phyloP scores from a whole-genome alignment of 306 rosid genomes.

The Trifolium pratense region DNA sequence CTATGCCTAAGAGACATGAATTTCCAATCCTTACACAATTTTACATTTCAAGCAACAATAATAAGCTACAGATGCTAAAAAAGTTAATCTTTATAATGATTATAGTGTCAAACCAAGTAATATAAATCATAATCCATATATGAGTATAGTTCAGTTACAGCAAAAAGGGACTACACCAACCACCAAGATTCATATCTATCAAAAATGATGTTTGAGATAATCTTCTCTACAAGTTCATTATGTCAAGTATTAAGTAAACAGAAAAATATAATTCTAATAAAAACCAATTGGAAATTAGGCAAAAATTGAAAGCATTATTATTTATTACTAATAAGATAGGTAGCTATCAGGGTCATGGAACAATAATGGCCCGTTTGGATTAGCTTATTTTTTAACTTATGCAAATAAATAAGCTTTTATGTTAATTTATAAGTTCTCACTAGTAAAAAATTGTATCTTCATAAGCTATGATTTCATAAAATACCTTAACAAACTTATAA shows the following conservation, averaged over 20 bases:
- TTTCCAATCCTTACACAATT: slow-evolving; percentile 2
- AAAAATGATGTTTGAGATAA: too few species aligned
- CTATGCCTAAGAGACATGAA: slow-evolving; percentile 1
- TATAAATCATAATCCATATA: background rate
- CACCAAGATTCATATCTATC: too few species aligned
- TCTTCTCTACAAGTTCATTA: background rate
- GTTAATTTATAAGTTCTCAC: too few species aligned
- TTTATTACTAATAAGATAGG: background rate
- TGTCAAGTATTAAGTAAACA: slow-evolving; percentile 13
- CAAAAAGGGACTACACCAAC: too few species aligned
- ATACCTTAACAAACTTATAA: too few species aligned
- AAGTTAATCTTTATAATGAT: slow-evolving; percentile 16
- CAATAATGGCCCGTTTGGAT: too few species aligned
- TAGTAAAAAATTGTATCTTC: too few species aligned
- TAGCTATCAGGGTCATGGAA: background rate
- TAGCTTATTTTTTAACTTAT: too few species aligned
- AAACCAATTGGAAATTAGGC: background rate
- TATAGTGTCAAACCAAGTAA: slow-evolving; percentile 6
- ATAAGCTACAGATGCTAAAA: slow-evolving; percentile 3
- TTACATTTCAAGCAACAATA: slow-evolving; percentile 27
- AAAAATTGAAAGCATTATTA: background rate
- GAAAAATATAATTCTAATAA: slow-evolving; percentile 24
- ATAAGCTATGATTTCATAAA: too few species aligned
- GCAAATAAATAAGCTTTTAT: too few species aligned
- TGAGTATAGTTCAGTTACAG: too few species aligned